These are phyloP conservation scores for Boletus vinaceobasis DNA, from an alignment of 768 basidiomycete species.

Conservation along the genomic window DNA sequence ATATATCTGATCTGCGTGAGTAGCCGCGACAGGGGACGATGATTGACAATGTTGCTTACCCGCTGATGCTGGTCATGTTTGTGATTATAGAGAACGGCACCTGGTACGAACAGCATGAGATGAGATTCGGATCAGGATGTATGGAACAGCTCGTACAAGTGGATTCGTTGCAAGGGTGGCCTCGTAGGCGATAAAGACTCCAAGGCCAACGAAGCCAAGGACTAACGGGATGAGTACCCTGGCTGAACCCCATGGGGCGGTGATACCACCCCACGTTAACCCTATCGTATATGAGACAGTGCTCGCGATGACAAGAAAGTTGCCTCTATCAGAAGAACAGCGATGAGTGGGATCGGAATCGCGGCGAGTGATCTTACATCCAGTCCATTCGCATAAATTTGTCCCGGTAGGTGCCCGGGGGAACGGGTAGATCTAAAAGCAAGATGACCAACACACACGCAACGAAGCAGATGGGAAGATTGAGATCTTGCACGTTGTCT, in stretches of 20 bases:
- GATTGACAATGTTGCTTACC: constrained; percentile 7
- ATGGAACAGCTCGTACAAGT: constrained; percentile 21
- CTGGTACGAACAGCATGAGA: not conserved
- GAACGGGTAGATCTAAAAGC: constrained; percentile 34
- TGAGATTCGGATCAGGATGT: not conserved
- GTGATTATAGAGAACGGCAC: constrained; percentile 18
- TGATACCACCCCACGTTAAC: not conserved
- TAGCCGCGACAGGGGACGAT: not conserved
- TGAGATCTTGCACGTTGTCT: constrained; percentile 31
- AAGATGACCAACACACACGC: constrained; percentile 22
- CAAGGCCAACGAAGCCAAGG: constrained; percentile 40
- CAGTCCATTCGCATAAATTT: constrained; percentile 36
- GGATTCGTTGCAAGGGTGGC: constrained; percentile 24
- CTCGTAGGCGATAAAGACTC: constrained; percentile 41
- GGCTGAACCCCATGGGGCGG: constrained; percentile 23
- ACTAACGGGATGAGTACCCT: constrained; percentile 41
- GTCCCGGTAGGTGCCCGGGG: constrained; percentile 21
- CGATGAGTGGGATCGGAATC: not conserved
- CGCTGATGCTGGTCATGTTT: constrained; percentile 30
- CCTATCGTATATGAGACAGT: constrained; percentile 37
- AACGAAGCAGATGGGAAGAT: constrained; percentile 25
- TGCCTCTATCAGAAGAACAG: constrained; percentile 33
- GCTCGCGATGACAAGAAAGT: constrained; percentile 37
- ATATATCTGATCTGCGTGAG: constrained; percentile 18
- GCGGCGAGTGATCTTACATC: constrained; percentile 31